Evolutionary conservation across 495 filamentous ascomycete species (phyloP).

Genomic region (Platismatia glauca): DNA sequence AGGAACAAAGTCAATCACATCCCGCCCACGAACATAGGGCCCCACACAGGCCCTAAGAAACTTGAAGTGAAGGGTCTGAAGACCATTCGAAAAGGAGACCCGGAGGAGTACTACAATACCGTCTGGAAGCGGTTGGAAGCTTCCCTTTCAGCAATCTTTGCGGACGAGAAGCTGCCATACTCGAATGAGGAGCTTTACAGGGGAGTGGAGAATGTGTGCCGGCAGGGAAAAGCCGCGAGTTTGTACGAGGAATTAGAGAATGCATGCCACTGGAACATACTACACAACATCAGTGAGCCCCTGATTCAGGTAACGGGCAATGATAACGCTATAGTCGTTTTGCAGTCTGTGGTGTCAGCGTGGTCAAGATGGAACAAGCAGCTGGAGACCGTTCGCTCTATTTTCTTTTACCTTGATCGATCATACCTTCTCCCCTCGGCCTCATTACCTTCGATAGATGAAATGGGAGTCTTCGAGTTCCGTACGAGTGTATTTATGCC

Average conservation of each 20-base stretch:
- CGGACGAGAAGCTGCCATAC: conserved; percentile 46
- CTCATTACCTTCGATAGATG: conserved; percentile 44
- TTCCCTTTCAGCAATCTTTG: conserved; percentile 66
- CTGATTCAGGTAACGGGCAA: conserved; percentile 42
- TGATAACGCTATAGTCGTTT: conserved; percentile 50
- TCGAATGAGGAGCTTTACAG: conserved; percentile 83
- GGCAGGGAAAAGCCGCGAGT: conserved; percentile 57
- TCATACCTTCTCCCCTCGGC: conserved; percentile 70
- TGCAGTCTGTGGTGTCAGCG: conserved; percentile 53
- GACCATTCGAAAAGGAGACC: conserved; percentile 44
- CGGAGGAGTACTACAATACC: conserved; percentile 62
- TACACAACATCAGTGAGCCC: conserved; percentile 43
- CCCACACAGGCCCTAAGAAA: conserved; percentile 48
- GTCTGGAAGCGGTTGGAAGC: conserved; percentile 62
- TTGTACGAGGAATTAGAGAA: conserved; percentile 53
- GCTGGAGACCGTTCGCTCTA: conserved; percentile 65
- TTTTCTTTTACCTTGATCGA: conserved; percentile 89
- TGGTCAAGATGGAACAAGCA: conserved; percentile 78
- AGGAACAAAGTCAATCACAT: conserved; percentile 28
- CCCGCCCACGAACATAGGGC: conserved; percentile 25
- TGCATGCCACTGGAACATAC: conserved; percentile 55
- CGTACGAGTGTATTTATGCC: conserved; percentile 49
- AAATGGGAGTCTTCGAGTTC: conserved; percentile 52
- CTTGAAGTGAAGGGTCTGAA: conserved; percentile 82
- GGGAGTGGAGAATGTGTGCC: conserved; percentile 82